A percentile compares a stretch with the other conserved stretches of the same genome.
These are phyloP conservation scores for Crotalaria pallida DNA, from an alignment of 306 rosid genomes.

Conservation along the genomic window DNA sequence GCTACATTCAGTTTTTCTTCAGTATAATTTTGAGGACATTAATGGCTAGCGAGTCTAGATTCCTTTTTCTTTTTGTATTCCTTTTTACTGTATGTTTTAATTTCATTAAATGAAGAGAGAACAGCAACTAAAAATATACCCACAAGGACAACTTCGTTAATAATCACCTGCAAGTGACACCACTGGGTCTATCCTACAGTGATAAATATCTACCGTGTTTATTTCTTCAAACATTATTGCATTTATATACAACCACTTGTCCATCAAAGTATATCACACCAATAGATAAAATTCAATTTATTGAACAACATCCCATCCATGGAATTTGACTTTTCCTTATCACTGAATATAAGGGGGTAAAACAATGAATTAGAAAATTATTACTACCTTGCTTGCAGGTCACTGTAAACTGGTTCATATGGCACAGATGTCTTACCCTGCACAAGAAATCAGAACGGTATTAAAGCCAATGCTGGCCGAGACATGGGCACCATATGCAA, in stretches of 20 bases:
- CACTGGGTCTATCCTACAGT: neutral
- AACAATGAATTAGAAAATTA: slow-evolving; percentile 4
- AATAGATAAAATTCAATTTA: neutral
- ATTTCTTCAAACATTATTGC: neutral
- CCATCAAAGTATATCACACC: neutral
- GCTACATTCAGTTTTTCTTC: slow-evolving; percentile 6
- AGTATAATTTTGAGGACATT: neutral
- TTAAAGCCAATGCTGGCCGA: neutral
- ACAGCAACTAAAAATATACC: neutral
- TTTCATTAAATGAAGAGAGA: neutral
- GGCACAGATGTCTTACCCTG: slow-evolving; percentile 42
- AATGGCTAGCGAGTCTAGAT: neutral
- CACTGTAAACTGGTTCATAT: slow-evolving; percentile 47
- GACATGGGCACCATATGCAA: neutral
- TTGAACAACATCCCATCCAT: neutral
- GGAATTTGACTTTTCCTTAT: neutral
- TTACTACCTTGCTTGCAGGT: slow-evolving; percentile 35
- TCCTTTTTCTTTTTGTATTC: neutral
- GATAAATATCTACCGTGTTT: neutral
- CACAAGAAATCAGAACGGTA: slow-evolving; percentile 3
- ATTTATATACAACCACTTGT: neutral
- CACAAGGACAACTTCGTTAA: neutral
- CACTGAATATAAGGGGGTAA: neutral
- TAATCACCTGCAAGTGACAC: neutral
- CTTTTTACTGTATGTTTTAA: neutral